phyloP scores from a whole-genome alignment of 2,329 filamentous ascomycete genomes.

The Kalmusia sp. region DNA sequence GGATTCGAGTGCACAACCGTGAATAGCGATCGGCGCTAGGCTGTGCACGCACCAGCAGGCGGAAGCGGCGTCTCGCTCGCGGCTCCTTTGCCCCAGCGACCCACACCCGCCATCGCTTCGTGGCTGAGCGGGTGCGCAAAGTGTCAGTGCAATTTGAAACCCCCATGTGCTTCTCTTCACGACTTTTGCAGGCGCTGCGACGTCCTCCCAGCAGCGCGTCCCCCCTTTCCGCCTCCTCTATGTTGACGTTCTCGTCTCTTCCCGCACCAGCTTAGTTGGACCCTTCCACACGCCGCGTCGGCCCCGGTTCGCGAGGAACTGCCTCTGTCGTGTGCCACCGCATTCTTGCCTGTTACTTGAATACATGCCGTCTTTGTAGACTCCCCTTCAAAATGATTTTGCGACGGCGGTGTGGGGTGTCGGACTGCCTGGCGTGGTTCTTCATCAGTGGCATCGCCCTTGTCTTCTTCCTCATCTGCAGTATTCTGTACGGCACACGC shows the following conservation, averaged over 20 bases:
- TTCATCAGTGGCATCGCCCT: slow-evolving; percentile 35
- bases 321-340: not conserved
- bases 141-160: no score
- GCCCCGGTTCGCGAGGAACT: not conserved
- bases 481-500: slow-evolving; percentile 43
- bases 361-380: slow-evolving; percentile 7
- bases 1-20: not conserved
- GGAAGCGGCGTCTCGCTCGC: not conserved
- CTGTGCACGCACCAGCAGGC: no score
- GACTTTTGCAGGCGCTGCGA: not conserved
- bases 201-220: not conserved
- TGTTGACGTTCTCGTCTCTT: not conserved
- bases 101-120: not conserved
- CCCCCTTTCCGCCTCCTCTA: not conserved
- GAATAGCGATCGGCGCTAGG: no score
- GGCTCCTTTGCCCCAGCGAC: slow-evolving; percentile 6
- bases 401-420: slow-evolving; percentile 33
- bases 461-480: slow-evolving; percentile 39
- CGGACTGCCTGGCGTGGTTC: slow-evolving; percentile 36
- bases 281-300: not conserved
- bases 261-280: not conserved
- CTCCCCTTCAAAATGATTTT: slow-evolving; percentile 30
- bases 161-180: not conserved
- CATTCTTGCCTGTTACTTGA: not conserved
- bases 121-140: not conserved